Evolutionary conservation across 2,329 filamentous ascomycete genomes (phyloP).

Genomic region (Aureobasidium sp.): DNA sequence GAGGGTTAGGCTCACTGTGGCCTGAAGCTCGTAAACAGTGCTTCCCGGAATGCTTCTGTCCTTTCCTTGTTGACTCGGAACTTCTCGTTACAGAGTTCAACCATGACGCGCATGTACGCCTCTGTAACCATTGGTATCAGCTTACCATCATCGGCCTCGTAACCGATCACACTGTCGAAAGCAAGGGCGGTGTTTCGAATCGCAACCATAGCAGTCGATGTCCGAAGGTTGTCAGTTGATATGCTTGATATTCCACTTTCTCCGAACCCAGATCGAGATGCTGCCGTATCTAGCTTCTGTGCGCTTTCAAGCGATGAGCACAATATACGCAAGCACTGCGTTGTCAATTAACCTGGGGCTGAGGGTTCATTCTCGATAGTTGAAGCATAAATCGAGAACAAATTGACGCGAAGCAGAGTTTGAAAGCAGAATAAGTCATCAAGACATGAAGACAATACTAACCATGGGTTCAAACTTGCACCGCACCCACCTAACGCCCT

Average conservation of each 20-base stretch:
- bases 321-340: constrained; percentile 80
- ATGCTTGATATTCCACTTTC: constrained; percentile 79
- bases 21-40: constrained; percentile 38
- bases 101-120: constrained; percentile 59
- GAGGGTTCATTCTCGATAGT: background rate
- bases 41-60: constrained; percentile 56
- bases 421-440: background rate
- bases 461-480: constrained; percentile 97
- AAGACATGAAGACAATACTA: constrained; percentile 29
- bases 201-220: constrained; percentile 65
- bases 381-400: background rate
- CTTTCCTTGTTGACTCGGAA: constrained; percentile 63
- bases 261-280: constrained; percentile 75
- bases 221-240: constrained; percentile 30
- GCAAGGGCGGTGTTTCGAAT: constrained; percentile 76
- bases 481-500: constrained; percentile 47
- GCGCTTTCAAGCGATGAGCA: constrained; percentile 68
- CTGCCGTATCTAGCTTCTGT: constrained; percentile 66
- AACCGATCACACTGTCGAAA: constrained; percentile 74
- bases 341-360: constrained; percentile 20
- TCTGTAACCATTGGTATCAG: constrained; percentile 54
- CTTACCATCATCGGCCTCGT: constrained; percentile 33
- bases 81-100: constrained; percentile 65
- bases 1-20: constrained; percentile 17
- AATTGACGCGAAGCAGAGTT: background rate